Percentiles rank a stretch among this genome's conserved stretches.
phyloP scores from a whole-genome alignment of 116 monocot genomes.

The Posidonia oceanica region DNA sequence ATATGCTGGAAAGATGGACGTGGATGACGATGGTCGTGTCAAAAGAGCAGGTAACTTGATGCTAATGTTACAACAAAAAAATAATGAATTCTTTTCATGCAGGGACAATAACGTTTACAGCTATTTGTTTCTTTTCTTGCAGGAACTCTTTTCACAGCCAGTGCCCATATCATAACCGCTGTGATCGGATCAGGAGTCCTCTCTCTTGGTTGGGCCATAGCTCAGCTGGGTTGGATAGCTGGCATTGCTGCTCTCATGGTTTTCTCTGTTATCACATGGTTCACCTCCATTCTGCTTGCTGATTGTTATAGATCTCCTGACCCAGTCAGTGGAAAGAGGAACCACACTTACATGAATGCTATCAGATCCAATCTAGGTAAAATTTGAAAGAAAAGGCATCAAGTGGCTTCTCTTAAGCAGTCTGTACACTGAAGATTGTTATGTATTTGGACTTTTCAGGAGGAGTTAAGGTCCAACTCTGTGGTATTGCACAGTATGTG shows the following conservation, averaged over 20 bases:
- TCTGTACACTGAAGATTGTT: background rate
- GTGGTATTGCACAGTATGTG: conserved; percentile 23
- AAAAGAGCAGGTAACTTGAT: conserved; percentile 5
- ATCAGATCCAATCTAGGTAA: conserved; percentile 37
- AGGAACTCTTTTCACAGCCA: conserved; percentile 60
- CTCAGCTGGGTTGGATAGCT: conserved; percentile 49
- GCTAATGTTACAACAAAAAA: background rate
- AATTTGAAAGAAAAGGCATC: background rate
- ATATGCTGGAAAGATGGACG: background rate
- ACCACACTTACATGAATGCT: conserved; percentile 66
- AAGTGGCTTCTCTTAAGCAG: background rate
- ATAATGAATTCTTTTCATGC: background rate
- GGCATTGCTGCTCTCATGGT: conserved; percentile 24
- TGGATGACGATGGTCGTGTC: conserved; percentile 9
- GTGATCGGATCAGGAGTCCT: conserved; percentile 55
- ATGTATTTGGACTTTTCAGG: background rate
- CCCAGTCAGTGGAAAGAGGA: conserved; percentile 43
- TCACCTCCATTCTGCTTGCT: conserved; percentile 52
- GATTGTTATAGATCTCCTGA: conserved; percentile 61
- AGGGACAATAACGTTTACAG: too few relatives aligned
- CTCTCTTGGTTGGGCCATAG: conserved; percentile 49
- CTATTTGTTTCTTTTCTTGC: background rate
- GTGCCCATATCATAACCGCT: conserved; percentile 52
- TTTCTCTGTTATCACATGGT: conserved; percentile 50
- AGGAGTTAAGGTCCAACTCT: conserved; percentile 12